Base-by-base conservation (phyloP, 2,329 filamentous ascomycete species). In the Pestalotiopsis sp. region DNA sequence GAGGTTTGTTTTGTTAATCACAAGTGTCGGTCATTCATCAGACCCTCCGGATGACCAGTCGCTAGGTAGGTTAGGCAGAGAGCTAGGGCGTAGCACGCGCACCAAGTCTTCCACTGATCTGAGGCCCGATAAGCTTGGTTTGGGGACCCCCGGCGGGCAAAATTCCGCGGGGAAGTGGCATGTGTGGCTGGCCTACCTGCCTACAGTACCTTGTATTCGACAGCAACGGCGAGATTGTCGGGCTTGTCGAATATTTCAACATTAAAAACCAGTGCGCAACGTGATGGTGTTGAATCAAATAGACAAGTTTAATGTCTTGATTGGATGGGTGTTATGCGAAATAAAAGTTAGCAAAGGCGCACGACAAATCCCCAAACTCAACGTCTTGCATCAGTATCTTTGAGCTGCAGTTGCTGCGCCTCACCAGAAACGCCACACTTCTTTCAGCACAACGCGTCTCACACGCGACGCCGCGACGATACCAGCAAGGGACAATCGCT, bases 401-500 rank as follows among this genome's bases (percentile, higher is more conserved):
- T 49, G 13, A 49, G 20, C 45, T 52, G 45, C 45, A 23, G 45
- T 52, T 52, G 14, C 17, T 52, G 45, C 45, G 45, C 45, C 45
- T 3, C 45, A 52, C 5, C 17, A 7, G 17, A 52, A 12, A n/a
- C 45, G 45, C 45, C 45, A 52, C 45, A 52, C 45, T 52, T 52
- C 17, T n/a, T 17, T 11, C 9, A 52, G 17, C 20, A 20, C 45
- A 52, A 52, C 45, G 45, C 45, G 45, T 52, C n/a, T n/a, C 14
- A 7, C 13, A n/a, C 45, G 45, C 45, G 45, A 52, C 45, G 45
- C 45, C 17, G 45, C 45, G 45, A 52, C 45, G 17, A 52, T 9
- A 9, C 11, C 25, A 27, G 68, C 71, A 73, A 20, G 20, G 20
- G 3, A 52, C 6, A n/a, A 7, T 20, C 1, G n/a, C n/a, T 9